Percentiles rank a stretch among this genome's conserved stretches.
phyloP scores from a whole-genome alignment of 2,329 filamentous ascomycete genomes.

The Alternaria brassicae region DNA sequence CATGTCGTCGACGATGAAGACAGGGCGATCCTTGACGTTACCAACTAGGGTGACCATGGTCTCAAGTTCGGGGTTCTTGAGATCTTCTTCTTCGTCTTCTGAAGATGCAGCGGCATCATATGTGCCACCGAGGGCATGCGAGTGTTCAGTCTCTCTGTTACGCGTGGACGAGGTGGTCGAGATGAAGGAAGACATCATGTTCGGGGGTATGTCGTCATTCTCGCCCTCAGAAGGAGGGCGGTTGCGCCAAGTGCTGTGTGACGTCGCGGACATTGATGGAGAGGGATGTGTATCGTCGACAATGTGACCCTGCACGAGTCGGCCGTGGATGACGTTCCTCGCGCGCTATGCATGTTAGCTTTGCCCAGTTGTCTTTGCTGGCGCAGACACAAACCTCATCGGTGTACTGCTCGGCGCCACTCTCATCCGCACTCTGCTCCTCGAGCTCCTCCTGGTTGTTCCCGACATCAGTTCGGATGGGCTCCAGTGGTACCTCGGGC shows the following conservation, averaged over 20 bases:
- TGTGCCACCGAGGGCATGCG: constrained; percentile 80
- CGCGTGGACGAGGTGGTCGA: constrained; percentile 74
- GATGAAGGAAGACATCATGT: constrained; percentile 82
- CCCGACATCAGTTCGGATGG: constrained; percentile 30
- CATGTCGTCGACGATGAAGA: constrained; percentile 98
- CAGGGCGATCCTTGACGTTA: constrained; percentile 84
- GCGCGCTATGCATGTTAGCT: constrained; percentile 62
- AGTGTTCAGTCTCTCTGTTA: constrained; percentile 57
- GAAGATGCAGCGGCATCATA: constrained; percentile 82
- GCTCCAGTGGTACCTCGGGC: constrained; percentile 38
- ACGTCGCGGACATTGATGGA: constrained; percentile 69
- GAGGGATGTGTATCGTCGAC: constrained; percentile 93
- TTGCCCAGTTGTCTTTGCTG: background rate
- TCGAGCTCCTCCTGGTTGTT: constrained; percentile 26
- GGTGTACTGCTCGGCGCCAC: constrained; percentile 61
- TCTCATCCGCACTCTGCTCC: constrained; percentile 32
- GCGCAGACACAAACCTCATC: constrained; percentile 63
- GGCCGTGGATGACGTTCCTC: constrained; percentile 87
- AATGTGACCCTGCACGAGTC: constrained; percentile 91
- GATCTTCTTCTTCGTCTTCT: constrained; percentile 92
- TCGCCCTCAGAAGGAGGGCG: constrained; percentile 57
- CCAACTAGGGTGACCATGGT: constrained; percentile 98
- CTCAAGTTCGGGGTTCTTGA: constrained; percentile 80
- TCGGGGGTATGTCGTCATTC: constrained; percentile 68
- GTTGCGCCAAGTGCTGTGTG: constrained; percentile 61